These are phyloP conservation scores for Ramaria rubella DNA, from an alignment of 768 basidiomycete species.

Conservation along the genomic window DNA sequence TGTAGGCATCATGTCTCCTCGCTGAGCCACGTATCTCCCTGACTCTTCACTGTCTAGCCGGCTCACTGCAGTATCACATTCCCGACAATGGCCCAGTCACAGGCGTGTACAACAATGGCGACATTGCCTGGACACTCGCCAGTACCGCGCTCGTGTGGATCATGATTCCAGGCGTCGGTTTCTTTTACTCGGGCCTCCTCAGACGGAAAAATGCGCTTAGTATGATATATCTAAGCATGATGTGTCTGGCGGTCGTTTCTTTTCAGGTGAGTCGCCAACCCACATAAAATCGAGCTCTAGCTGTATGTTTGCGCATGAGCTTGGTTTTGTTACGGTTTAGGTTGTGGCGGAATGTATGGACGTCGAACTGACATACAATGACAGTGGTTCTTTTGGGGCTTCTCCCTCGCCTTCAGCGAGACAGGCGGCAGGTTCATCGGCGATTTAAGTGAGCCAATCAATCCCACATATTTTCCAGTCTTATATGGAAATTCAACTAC, in stretches of 20 bases:
- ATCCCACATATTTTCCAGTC: background rate
- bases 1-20: conserved; percentile 8
- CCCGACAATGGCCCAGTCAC: conserved; percentile 14
- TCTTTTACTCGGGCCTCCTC: conserved; percentile 87
- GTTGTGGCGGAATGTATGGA: background rate
- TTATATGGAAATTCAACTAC: no score
- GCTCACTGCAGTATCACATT: conserved; percentile 30
- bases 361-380: conserved; percentile 1
- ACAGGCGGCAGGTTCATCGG: conserved; percentile 74
- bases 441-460: conserved; percentile 54
- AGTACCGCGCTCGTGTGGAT: conserved; percentile 79
- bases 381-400: conserved; percentile 99
- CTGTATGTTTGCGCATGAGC: background rate
- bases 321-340: background rate
- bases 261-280: conserved; percentile 44
- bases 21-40: background rate
- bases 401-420: conserved; percentile 84
- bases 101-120: conserved; percentile 49
- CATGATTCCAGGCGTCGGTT: conserved; percentile 82
- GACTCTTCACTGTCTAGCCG: conserved; percentile 25
- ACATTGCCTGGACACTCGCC: conserved; percentile 63
- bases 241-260: conserved; percentile 69
- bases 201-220: conserved; percentile 90
- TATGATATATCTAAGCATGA: conserved; percentile 79
- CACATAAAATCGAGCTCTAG: no score